phyloP scores from a whole-genome alignment of 306 rosid species.

The Medicago lupulina region DNA sequence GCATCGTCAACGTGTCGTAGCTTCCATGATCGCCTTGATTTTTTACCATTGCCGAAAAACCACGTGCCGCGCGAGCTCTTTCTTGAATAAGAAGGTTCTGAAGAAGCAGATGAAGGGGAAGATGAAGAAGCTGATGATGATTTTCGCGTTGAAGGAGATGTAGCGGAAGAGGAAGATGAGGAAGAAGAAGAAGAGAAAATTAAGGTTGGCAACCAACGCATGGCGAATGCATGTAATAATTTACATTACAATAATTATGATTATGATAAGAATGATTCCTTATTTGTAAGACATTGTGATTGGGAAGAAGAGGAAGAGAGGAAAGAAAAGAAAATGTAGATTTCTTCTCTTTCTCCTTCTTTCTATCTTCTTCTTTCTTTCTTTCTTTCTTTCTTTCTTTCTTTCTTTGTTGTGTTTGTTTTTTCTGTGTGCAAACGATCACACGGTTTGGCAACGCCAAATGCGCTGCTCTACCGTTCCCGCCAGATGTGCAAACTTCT shows the following conservation, averaged over 20 bases:
- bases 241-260: neutral
- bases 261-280: neutral
- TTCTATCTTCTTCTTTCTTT: neutral
- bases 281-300: neutral
- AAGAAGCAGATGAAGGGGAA: slow-evolving; percentile 46
- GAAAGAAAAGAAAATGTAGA: neutral
- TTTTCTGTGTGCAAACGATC: neutral
- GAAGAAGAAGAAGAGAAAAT: slow-evolving; percentile 55
- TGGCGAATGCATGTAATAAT: slow-evolving; percentile 9
- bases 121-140: slow-evolving; percentile 46
- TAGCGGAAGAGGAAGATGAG: neutral
- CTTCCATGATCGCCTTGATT: slow-evolving; percentile 51
- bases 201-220: slow-evolving; percentile 81
- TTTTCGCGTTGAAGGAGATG: neutral
- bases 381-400: too few species aligned
- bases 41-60: slow-evolving; percentile 57
- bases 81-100: slow-evolving; percentile 26
- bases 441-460: slow-evolving; percentile 41
- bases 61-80: slow-evolving; percentile 45
- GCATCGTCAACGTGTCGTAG: slow-evolving; percentile 42
- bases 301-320: neutral
- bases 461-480: slow-evolving; percentile 29
- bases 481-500: slow-evolving; percentile 38
- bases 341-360: neutral
- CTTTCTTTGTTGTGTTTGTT: neutral